These are phyloP conservation scores for Dentipellis sp. DNA, from an alignment of 768 basidiomycete genomes.

Conservation along the genomic window DNA sequence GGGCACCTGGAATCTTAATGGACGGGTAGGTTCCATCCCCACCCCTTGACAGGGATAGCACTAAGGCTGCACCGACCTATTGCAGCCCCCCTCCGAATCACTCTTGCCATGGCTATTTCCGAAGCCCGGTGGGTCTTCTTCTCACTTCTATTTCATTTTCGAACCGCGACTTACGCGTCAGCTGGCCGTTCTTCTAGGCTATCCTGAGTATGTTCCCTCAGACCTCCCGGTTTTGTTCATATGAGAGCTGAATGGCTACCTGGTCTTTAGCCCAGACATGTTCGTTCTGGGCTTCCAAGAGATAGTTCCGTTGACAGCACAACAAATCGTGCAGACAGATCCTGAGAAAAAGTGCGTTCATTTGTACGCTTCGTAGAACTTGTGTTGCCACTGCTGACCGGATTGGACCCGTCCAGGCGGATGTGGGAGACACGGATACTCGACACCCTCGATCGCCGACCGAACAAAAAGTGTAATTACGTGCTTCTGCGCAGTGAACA, in stretches of 20 bases:
- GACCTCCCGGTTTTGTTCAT: not conserved
- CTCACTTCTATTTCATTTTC: not conserved
- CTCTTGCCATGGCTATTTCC: slow-evolving; percentile 90
- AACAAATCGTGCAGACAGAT: slow-evolving; percentile 93
- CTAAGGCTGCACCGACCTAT: not conserved
- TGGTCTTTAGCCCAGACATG: slow-evolving; percentile 63
- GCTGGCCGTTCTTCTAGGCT: slow-evolving; percentile 15
- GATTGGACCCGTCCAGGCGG: slow-evolving; percentile 36
- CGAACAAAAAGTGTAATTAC: slow-evolving; percentile 64
- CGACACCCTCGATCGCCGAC: slow-evolving; percentile 65
- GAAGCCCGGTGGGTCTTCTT: slow-evolving; percentile 46
- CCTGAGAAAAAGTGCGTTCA: slow-evolving; percentile 71
- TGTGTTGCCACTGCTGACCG: not conserved
- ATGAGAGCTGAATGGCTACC: not conserved
- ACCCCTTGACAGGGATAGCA: not conserved
- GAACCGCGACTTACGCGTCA: not conserved
- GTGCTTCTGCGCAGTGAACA: slow-evolving; percentile 89
- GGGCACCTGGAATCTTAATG: slow-evolving; percentile 97
- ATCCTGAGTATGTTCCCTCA: slow-evolving; percentile 37
- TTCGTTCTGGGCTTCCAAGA: slow-evolving; percentile 93
- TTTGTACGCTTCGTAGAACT: not conserved
- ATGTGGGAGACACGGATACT: slow-evolving; percentile 81
- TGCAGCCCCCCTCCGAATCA: slow-evolving; percentile 73
- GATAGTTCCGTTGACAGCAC: slow-evolving; percentile 95
- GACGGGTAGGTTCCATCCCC: slow-evolving; percentile 45